phyloP scores from a whole-genome alignment of 345 rosid genomes.

The Mangifera indica region DNA sequence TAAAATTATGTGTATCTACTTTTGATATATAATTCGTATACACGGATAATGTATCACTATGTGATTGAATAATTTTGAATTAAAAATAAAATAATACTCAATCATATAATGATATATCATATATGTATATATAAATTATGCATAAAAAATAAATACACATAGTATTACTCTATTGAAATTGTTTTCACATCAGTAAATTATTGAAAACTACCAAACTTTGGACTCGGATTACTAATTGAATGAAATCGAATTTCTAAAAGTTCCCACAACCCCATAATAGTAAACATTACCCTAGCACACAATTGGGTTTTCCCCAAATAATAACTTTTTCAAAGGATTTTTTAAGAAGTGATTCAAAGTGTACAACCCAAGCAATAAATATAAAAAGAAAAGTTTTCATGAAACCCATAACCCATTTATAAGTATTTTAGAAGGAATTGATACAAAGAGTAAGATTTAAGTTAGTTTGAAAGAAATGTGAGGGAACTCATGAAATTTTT shows the following conservation, averaged over 20 bases:
- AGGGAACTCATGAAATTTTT: conserved; percentile 20
- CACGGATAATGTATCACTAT: too few species aligned
- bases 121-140: too few species aligned
- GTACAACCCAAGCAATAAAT: conserved; percentile 45
- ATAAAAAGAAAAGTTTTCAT: not conserved
- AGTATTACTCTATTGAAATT: too few species aligned
- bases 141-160: too few species aligned
- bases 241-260: not conserved
- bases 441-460: conserved; percentile 42
- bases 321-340: conserved; percentile 12
- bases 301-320: conserved; percentile 18
- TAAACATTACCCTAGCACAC: conserved; percentile 10
- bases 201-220: not conserved
- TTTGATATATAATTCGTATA: too few species aligned
- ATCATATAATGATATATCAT: too few species aligned
- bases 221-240: not conserved
- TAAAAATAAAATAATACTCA: too few species aligned
- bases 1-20: too few species aligned
- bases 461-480: conserved; percentile 19
- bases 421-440: conserved; percentile 38
- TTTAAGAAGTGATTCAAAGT: conserved; percentile 37
- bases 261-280: not conserved
- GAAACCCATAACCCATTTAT: not conserved
- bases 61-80: too few species aligned
- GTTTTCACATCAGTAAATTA: not conserved